phyloP scores from a whole-genome alignment of 768 basidiomycete genomes.

The Piloderma croceum region DNA sequence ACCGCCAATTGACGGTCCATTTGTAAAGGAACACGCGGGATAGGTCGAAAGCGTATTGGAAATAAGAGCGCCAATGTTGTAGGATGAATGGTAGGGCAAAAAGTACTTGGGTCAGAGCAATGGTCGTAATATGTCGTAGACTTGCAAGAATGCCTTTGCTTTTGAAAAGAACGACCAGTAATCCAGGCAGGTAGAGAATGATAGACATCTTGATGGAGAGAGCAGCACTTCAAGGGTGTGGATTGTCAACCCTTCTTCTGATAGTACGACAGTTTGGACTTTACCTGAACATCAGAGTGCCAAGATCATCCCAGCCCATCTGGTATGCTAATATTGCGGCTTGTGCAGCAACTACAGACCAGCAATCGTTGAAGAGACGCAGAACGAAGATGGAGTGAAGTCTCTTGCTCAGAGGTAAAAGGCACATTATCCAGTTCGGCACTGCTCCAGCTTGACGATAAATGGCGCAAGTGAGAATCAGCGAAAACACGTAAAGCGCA shows the following conservation, averaged over 20 bases:
- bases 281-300: slow-evolving; percentile 74
- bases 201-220: slow-evolving; percentile 95
- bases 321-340: slow-evolving; percentile 64
- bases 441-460: slow-evolving; percentile 56
- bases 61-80: slow-evolving; percentile 56
- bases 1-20: slow-evolving; percentile 99
- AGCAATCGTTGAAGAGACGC: slow-evolving; percentile 93
- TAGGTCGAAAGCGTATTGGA: slow-evolving; percentile 78
- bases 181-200: slow-evolving; percentile 83
- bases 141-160: slow-evolving; percentile 54
- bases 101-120: slow-evolving; percentile 48
- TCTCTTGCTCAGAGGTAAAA: slow-evolving; percentile 85
- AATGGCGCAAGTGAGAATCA: slow-evolving; percentile 60
- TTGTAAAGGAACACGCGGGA: slow-evolving; percentile 85
- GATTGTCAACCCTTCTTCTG: slow-evolving; percentile 1
- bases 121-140: slow-evolving; percentile 34
- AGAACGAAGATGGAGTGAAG: slow-evolving; percentile 91
- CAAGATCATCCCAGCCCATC: slow-evolving; percentile 51
- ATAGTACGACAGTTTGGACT: slow-evolving; percentile 16
- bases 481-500: slow-evolving; percentile 61
- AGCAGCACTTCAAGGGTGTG: slow-evolving; percentile 48
- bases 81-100: slow-evolving; percentile 70
- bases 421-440: slow-evolving; percentile 67
- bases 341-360: slow-evolving; percentile 66
- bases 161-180: slow-evolving; percentile 78